Evolutionary conservation across 176 grass and related monocot genomes (phyloP).

Genomic region (Eragrostis nindensis): DNA sequence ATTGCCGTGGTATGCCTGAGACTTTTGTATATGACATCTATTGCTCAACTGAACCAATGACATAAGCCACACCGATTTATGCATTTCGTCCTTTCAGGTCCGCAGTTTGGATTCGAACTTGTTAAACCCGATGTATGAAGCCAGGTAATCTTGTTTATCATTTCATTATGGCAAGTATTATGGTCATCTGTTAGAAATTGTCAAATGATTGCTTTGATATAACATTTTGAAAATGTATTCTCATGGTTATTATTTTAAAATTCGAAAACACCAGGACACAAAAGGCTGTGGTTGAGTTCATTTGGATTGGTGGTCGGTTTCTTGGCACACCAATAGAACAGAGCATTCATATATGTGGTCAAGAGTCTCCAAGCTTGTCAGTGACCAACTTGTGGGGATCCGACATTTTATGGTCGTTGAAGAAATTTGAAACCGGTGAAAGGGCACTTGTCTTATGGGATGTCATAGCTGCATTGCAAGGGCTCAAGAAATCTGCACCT

Average conservation of each 20-base stretch:
- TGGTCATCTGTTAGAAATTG: not conserved
- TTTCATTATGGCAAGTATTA: conserved; percentile 14
- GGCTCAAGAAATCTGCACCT: conserved; percentile 54
- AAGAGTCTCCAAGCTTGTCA: conserved; percentile 43
- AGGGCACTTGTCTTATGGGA: conserved; percentile 70
- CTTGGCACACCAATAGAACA: conserved; percentile 65
- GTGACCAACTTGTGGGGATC: conserved; percentile 54
- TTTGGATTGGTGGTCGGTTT: conserved; percentile 75
- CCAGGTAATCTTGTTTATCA: conserved; percentile 58
- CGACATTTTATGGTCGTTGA: conserved; percentile 66
- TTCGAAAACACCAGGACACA: conserved; percentile 60
- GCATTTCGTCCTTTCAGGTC: conserved; percentile 53
- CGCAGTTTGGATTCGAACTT: conserved; percentile 70
- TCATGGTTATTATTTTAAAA: conserved; percentile 24
- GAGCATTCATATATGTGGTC: conserved; percentile 22
- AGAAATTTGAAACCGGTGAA: conserved; percentile 64
- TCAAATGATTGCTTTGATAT: conserved; percentile 14
- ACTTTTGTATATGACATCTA: conserved; percentile 30
- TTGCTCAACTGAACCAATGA: conserved; percentile 35
- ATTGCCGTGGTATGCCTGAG: conserved; percentile 71
- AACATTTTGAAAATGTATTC: conserved; percentile 9
- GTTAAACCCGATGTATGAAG: conserved; percentile 95
- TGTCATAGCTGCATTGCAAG: conserved; percentile 55
- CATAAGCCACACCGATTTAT: conserved; percentile 31
- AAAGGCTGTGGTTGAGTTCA: conserved; percentile 81